A percentile compares a stretch with the other conserved stretches of the same genome.
Evolutionary conservation across 2,329 filamentous ascomycete species (phyloP).

Genomic region (Dactylonectria macrodidyma): DNA sequence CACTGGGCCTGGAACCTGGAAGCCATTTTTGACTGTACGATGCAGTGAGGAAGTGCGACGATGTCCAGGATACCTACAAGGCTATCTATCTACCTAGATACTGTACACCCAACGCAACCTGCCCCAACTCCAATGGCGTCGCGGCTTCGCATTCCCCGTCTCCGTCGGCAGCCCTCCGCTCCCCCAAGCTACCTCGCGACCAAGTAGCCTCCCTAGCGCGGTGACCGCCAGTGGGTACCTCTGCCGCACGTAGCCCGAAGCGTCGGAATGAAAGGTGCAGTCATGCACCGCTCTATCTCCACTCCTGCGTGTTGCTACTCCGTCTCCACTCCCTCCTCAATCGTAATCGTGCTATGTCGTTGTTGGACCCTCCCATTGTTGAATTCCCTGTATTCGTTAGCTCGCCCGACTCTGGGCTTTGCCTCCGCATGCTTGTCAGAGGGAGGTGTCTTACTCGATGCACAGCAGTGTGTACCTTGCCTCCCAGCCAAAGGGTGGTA

Average conservation of each 20-base stretch:
- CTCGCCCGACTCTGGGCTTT: slow-evolving; percentile 36
- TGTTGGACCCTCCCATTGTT: not conserved
- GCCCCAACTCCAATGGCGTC: too few relatives aligned
- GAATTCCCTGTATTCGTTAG: slow-evolving; percentile 14
- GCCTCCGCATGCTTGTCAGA: slow-evolving; percentile 7
- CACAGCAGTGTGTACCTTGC: not conserved
- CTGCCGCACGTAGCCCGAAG: slow-evolving; percentile 34
- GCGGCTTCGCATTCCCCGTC: not conserved
- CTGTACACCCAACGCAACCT: too few relatives aligned
- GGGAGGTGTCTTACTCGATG: slow-evolving; percentile 23
- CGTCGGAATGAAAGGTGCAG: slow-evolving; percentile 31
- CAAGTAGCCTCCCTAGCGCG: slow-evolving; percentile 37
- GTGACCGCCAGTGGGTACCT: slow-evolving; percentile 32
- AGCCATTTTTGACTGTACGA: not conserved
- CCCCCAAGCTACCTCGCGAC: slow-evolving; percentile 32
- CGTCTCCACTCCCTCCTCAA: slow-evolving; percentile 12
- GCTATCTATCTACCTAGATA: too few relatives aligned
- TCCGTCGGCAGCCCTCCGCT: not conserved
- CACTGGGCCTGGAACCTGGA: not conserved
- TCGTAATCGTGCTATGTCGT: not conserved
- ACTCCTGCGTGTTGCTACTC: slow-evolving; percentile 25
- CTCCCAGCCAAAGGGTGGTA: not conserved
- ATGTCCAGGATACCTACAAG: not conserved
- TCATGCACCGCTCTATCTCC: slow-evolving; percentile 41
- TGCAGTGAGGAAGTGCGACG: not conserved